A percentile compares a stretch with the other conserved stretches of the same genome.
These are phyloP conservation scores for Naganishia vishniacii DNA, from an alignment of 768 basidiomycete genomes.

Conservation along the genomic window DNA sequence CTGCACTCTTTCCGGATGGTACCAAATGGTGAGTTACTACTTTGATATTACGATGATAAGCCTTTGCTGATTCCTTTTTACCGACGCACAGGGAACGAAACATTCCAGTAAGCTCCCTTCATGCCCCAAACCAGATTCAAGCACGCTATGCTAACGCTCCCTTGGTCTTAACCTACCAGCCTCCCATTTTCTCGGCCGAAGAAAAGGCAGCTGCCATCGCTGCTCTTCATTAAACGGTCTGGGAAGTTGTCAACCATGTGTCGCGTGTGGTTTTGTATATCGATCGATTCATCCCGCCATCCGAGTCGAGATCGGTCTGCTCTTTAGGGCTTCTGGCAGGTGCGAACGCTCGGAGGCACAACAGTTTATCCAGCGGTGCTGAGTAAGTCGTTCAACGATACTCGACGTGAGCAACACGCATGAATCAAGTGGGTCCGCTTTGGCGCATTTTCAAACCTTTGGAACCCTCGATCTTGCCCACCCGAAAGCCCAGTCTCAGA, in stretches of 20 bases:
- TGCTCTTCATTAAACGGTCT: conserved; percentile 18
- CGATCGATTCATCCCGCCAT: neutral
- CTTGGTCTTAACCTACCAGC: conserved; percentile 28
- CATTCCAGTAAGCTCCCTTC: conserved; percentile 43
- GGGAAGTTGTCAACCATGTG: neutral
- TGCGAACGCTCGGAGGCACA: too few relatives aligned
- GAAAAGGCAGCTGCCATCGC: conserved; percentile 36
- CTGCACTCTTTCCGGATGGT: conserved; percentile 75
- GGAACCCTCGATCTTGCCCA: too few relatives aligned
- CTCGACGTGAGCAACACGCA: too few relatives aligned
- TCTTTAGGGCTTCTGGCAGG: too few relatives aligned
- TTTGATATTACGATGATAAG: too few relatives aligned
- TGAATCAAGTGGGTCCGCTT: too few relatives aligned
- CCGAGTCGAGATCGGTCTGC: too few relatives aligned
- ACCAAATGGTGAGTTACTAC: conserved; percentile 66
- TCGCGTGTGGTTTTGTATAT: conserved; percentile 1
- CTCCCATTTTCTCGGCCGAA: conserved; percentile 46
- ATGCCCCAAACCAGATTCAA: neutral
- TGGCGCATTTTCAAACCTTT: too few relatives aligned
- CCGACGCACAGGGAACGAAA: conserved; percentile 46
- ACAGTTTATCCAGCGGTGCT: too few relatives aligned
- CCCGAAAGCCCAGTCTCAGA: too few relatives aligned
- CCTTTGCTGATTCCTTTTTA: neutral
- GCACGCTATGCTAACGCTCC: neutral
- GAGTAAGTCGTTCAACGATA: too few relatives aligned